phyloP scores from a whole-genome alignment of 495 filamentous ascomycete species.

The Sphaerosporella brunnea region DNA sequence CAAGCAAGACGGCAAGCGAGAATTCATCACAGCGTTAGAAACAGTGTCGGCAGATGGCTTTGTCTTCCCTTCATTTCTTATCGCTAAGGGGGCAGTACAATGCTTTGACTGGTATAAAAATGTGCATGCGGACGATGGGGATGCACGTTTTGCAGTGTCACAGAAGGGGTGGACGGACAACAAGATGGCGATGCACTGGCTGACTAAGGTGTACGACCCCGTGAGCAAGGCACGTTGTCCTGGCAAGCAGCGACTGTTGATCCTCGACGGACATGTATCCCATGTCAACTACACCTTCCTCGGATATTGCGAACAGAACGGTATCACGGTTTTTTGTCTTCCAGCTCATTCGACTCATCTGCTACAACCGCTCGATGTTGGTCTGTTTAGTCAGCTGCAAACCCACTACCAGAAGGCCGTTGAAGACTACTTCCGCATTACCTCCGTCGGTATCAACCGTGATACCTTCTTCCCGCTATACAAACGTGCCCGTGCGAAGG shows the following conservation, averaged over 20 bases:
- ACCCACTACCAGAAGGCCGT: constrained; percentile 6
- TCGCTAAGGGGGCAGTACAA: constrained; percentile 8
- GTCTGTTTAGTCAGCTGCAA: too few relatives aligned
- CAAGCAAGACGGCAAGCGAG: constrained; percentile 4
- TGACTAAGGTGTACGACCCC: not conserved
- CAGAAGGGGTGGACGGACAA: constrained; percentile 7
- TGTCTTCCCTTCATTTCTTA: constrained; percentile 1
- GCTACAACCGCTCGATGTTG: too few relatives aligned
- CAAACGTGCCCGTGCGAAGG: not conserved
- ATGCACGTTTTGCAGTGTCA: not conserved
- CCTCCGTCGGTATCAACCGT: too few relatives aligned
- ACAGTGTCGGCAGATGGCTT: not conserved
- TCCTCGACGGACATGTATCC: constrained; percentile 9
- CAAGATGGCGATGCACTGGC: not conserved
- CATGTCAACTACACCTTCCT: constrained; percentile 1
- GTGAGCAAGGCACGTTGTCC: not conserved
- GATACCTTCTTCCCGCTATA: constrained; percentile 8
- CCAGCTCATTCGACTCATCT: constrained; percentile 5
- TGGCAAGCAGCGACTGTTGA: not conserved
- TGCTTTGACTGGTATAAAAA: not conserved
- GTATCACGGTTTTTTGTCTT: constrained; percentile 7
- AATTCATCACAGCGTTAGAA: constrained; percentile 9
- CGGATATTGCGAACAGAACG: too few relatives aligned
- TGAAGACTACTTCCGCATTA: constrained; percentile 4
- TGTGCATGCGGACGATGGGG: not conserved